A percentile compares a stretch with the other conserved stretches of the same genome.
phyloP scores from a whole-genome alignment of 192 early-diverging fungal genomes.

The Entomortierella beljakovae region DNA sequence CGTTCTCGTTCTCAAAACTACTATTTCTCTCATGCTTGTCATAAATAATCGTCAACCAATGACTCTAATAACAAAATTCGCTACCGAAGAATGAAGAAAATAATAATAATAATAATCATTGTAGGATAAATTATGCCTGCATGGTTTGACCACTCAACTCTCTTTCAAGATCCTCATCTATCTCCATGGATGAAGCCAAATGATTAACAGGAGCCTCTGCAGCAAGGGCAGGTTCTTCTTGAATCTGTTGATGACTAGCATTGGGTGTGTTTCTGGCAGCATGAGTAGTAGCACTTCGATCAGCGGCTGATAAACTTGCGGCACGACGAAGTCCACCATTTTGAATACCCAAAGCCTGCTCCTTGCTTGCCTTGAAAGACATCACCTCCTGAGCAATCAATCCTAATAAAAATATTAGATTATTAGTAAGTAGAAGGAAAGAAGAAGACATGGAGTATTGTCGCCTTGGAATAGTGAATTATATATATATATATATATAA shows the following conservation, averaged over 20 bases:
- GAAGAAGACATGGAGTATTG: slow-evolving; percentile 62
- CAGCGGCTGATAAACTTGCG: slow-evolving; percentile 59
- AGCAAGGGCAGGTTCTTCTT: slow-evolving; percentile 55
- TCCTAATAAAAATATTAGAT: slow-evolving; percentile 61
- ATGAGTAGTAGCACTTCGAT: slow-evolving; percentile 55
- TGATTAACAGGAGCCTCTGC: slow-evolving; percentile 45
- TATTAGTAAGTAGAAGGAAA: slow-evolving; percentile 56
- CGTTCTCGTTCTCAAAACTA: no score
- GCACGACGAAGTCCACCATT: slow-evolving; percentile 33
- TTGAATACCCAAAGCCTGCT: slow-evolving; percentile 53
- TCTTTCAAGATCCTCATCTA: slow-evolving; percentile 65
- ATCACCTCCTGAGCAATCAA: slow-evolving; percentile 87
- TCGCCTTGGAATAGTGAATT: no score
- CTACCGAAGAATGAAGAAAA: no score
- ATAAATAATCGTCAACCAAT: neutral
- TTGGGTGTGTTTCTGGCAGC: slow-evolving; percentile 50
- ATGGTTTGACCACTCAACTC: slow-evolving; percentile 61
- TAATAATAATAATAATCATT: neutral
- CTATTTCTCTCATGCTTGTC: neutral
- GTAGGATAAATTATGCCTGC: slow-evolving; percentile 35
- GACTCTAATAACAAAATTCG: no score
- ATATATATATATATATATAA: slow-evolving; percentile 58
- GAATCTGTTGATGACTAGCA: slow-evolving; percentile 59
- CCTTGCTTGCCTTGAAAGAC: slow-evolving; percentile 78
- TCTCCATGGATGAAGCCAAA: slow-evolving; percentile 58